Conservation (phyloP, 257 asterid species). For the Solanum corneliomulleri region DNA sequence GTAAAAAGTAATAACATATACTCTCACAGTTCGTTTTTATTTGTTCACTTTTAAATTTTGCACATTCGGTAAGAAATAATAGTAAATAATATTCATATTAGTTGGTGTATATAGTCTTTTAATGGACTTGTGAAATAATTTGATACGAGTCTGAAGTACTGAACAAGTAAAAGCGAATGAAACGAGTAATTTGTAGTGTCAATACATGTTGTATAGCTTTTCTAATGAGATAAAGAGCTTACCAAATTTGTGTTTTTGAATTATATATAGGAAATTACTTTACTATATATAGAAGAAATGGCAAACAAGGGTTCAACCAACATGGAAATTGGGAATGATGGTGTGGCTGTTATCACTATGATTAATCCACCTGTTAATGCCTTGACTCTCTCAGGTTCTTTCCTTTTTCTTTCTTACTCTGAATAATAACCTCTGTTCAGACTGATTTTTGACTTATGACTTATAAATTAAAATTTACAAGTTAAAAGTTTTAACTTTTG, state of each 20-base stretch:
- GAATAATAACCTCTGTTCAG: background rate
- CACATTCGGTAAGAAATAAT: background rate
- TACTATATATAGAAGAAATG: background rate
- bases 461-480: no score
- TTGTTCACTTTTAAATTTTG: background rate
- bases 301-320: background rate
- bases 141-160: background rate
- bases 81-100: background rate
- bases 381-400: background rate
- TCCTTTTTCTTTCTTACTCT: background rate
- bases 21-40: no score
- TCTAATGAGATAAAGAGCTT: background rate
- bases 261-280: background rate
- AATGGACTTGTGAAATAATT: background rate
- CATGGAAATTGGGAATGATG: constrained; percentile 1
- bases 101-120: background rate
- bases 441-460: background rate
- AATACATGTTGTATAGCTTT: background rate
- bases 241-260: background rate
- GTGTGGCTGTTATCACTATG: background rate
- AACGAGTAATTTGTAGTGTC: background rate
- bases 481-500: no score
- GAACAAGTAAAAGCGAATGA: background rate
- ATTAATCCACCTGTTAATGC: constrained; percentile 1
- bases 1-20: background rate